Percentiles rank a stretch among this genome's conserved stretches.
These are phyloP conservation scores for Candida endomychidarum DNA, from an alignment of 805 yeast species.

Conservation along the genomic window DNA sequence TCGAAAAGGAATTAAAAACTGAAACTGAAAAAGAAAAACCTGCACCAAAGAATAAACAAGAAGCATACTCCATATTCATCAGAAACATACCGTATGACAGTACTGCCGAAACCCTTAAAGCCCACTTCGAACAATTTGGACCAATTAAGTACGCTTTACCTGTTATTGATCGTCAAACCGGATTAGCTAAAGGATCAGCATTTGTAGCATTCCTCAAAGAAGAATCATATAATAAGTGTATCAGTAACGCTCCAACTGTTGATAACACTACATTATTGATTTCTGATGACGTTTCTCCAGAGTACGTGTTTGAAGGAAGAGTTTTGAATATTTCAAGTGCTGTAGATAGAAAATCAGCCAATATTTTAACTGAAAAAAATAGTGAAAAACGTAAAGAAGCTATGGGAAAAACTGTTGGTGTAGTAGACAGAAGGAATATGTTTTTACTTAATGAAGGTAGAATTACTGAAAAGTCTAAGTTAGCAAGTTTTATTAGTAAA, in stretches of 20 bases:
- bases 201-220: constrained; percentile 79
- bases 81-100: constrained; percentile 96
- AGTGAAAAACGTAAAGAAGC: constrained; percentile 69
- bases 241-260: constrained; percentile 75
- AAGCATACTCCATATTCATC: constrained; percentile 73
- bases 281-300: constrained; percentile 88
- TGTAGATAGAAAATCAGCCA: constrained; percentile 83
- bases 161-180: constrained; percentile 81
- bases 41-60: constrained; percentile 53
- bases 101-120: constrained; percentile 70
- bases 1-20: constrained; percentile 21
- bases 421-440: constrained; percentile 79
- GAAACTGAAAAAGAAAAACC: constrained; percentile 16
- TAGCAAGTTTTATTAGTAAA: constrained; percentile 65
- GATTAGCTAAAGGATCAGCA: constrained; percentile 90
- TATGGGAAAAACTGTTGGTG: constrained; percentile 77
- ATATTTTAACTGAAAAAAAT: constrained; percentile 67
- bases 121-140: constrained; percentile 83
- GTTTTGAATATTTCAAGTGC: constrained; percentile 81
- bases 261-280: constrained; percentile 65
- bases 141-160: constrained; percentile 90
- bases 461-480: constrained; percentile 73
- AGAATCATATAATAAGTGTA: constrained; percentile 64
- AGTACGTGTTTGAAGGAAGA: constrained; percentile 90
- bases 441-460: constrained; percentile 93